These are phyloP conservation scores for Penicillium bovifimosum DNA, from an alignment of 495 filamentous ascomycete genomes.

Conservation along the genomic window DNA sequence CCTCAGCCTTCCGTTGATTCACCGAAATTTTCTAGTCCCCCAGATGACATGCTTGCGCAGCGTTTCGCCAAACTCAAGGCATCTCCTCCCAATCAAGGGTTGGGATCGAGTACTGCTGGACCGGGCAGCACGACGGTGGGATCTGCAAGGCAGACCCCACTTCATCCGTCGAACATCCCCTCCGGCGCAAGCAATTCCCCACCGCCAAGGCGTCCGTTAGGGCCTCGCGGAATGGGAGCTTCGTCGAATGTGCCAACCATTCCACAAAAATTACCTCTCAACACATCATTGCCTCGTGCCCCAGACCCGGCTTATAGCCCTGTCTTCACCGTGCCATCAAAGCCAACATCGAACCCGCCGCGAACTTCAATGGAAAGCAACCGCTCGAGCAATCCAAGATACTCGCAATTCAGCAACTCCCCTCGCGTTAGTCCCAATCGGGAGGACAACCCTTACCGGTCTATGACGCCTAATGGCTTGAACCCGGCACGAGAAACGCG, in stretches of 20 bases:
- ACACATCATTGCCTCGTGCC: constrained; percentile 62
- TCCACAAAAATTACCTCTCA: constrained; percentile 52
- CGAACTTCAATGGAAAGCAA: constrained; percentile 40
- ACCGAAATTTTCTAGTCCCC: constrained; percentile 24
- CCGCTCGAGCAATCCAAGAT: constrained; percentile 31
- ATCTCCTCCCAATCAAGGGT: constrained; percentile 25
- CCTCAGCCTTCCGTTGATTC: constrained; percentile 14
- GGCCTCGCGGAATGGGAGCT: constrained; percentile 54
- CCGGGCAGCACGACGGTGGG: constrained; percentile 27
- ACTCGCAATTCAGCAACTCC: constrained; percentile 37
- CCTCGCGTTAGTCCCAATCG: constrained; percentile 36
- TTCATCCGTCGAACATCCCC: constrained; percentile 22
- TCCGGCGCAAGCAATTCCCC: constrained; percentile 17
- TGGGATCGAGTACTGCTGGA: constrained; percentile 19
- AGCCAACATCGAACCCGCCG: constrained; percentile 46
- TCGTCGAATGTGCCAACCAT: constrained; percentile 36
- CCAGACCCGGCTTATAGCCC: constrained; percentile 88
- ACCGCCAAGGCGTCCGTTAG: constrained; percentile 39
- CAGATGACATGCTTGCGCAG: constrained; percentile 40
- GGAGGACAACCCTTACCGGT: constrained; percentile 41
- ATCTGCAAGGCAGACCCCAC: constrained; percentile 26
- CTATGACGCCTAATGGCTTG: constrained; percentile 40
- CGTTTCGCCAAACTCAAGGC: constrained; percentile 41
- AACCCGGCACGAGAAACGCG: constrained; percentile 27
- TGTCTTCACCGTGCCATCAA: constrained; percentile 39